Base-by-base conservation (phyloP, 768 basidiomycete genomes). In the Pluteus cervinus region DNA sequence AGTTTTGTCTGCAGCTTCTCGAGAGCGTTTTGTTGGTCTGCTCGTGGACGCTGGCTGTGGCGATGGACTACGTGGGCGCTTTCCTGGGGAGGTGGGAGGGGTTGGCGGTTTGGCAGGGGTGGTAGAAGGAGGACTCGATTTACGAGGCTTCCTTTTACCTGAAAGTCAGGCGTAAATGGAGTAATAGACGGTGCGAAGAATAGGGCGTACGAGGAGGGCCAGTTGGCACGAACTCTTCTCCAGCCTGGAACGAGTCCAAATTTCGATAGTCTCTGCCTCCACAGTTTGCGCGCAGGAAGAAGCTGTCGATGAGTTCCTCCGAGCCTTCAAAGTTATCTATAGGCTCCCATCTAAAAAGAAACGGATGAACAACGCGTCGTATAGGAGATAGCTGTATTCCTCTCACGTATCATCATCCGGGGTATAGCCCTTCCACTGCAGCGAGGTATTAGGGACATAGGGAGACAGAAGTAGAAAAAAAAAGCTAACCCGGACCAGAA, bases 391-490 rank as follows among this genome's bases (percentile, higher is more conserved):
- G n/a, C 17, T 33, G 24, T 43, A 33, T 29, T 10, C 22, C 24
- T 64, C 79, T 45, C 60, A 76, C 79, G 78, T 81, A 66, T 74
- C 68, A 22, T 77, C 76, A 4, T 66, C 58, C 33, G 60, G 33
- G 14, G 40, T 44, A 47, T 78, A 81, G 7, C 72, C 73, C 52
- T 79, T 80, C 79, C 79, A 81, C 79, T 81, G 42, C 25, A 44
- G 36, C 31, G 33, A 24, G 17, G 24, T 24, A 26, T 43, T 18
- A 32, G 12, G 28, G 39, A 29, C 42, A 37, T 16, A 28, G 18
- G 4, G 16, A 9, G 21, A 41, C 8, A 35, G 40, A 16, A 32
- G 15, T 28, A 25, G n/a, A n/a, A n/a, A 14, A 7, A 15, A 23
- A 28, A 28, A 15, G 57, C 70, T 50, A 52, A 80, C 79, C 55